Evolutionary conservation across 179 eudicot genomes (phyloP).

Genomic region (Actinidia arguta): DNA sequence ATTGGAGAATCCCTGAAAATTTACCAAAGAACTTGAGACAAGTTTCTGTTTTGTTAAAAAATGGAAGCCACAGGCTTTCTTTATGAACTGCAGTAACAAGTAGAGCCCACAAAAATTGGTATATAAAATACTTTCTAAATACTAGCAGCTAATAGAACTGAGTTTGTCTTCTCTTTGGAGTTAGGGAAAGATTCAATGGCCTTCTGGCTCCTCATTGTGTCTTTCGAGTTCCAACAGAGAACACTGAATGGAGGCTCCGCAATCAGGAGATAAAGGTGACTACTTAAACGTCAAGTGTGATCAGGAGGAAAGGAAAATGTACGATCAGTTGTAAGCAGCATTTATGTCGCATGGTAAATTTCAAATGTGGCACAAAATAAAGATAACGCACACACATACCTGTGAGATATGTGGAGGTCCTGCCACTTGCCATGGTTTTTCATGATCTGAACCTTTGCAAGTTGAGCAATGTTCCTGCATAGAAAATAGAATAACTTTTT

Average conservation of each 20-base stretch:
- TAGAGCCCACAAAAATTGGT: background rate
- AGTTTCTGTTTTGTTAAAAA: background rate
- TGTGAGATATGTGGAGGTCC: constrained; percentile 71
- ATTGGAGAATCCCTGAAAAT: background rate
- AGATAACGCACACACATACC: constrained; percentile 42
- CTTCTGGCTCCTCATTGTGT: background rate
- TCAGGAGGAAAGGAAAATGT: background rate
- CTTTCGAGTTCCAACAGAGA: constrained; percentile 11
- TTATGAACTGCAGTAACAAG: background rate
- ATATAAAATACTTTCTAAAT: too few relatives aligned
- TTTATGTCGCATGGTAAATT: background rate
- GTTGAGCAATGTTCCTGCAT: constrained; percentile 81
- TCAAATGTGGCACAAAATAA: background rate
- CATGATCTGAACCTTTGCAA: constrained; percentile 82
- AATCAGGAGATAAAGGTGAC: background rate
- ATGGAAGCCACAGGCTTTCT: background rate
- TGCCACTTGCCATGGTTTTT: constrained; percentile 69
- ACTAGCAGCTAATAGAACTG: background rate
- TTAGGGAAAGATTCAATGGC: background rate
- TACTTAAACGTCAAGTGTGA: background rate
- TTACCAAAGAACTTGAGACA: background rate
- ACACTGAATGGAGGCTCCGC: background rate
- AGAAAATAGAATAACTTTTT: constrained; percentile 8
- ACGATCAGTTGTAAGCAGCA: background rate
- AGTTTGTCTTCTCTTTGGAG: background rate